Evolutionary conservation across 768 basidiomycete species (phyloP).

Genomic region (Inosperma sp.): DNA sequence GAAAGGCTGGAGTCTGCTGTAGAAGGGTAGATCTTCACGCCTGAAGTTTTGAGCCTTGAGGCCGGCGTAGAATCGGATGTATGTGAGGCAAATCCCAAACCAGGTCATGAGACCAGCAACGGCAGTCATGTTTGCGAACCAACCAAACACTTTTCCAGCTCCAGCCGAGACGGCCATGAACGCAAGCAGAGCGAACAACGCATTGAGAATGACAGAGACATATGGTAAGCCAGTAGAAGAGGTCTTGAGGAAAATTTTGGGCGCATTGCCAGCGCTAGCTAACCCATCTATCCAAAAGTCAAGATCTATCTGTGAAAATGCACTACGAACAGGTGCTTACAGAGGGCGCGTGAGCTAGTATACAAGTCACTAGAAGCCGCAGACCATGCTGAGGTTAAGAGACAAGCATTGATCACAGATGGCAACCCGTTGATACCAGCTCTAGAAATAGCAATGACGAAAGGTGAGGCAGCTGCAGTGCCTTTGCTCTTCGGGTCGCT

Average conservation of each 20-base stretch:
- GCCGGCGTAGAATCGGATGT: constrained; percentile 82
- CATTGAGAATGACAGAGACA: constrained; percentile 62
- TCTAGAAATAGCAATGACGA: constrained; percentile 82
- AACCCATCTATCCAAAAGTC: constrained; percentile 58
- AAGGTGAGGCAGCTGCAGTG: constrained; percentile 75
- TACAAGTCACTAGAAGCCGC: constrained; percentile 88
- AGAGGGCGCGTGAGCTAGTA: constrained; percentile 82
- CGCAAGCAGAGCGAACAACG: constrained; percentile 63
- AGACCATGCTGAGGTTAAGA: constrained; percentile 90
- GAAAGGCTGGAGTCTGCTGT: constrained; percentile 62
- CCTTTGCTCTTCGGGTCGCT: constrained; percentile 46
- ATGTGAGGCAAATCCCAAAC: constrained; percentile 73
- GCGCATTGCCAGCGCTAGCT: constrained; percentile 75
- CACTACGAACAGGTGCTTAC: constrained; percentile 36
- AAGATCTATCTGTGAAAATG: constrained; percentile 3
- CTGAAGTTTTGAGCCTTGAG: constrained; percentile 75
- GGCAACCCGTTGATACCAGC: constrained; percentile 88
- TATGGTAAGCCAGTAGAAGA: constrained; percentile 73
- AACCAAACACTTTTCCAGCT: constrained; percentile 71
- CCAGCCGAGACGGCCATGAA: constrained; percentile 73
- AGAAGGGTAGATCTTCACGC: constrained; percentile 66
- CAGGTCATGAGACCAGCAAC: constrained; percentile 71
- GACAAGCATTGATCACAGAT: constrained; percentile 77
- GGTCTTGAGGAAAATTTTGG: constrained; percentile 68
- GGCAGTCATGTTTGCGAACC: constrained; percentile 77